Evolutionary conservation across 108 stramenopile genomes (phyloP).

Genomic region (Cyclotella cryptica): DNA sequence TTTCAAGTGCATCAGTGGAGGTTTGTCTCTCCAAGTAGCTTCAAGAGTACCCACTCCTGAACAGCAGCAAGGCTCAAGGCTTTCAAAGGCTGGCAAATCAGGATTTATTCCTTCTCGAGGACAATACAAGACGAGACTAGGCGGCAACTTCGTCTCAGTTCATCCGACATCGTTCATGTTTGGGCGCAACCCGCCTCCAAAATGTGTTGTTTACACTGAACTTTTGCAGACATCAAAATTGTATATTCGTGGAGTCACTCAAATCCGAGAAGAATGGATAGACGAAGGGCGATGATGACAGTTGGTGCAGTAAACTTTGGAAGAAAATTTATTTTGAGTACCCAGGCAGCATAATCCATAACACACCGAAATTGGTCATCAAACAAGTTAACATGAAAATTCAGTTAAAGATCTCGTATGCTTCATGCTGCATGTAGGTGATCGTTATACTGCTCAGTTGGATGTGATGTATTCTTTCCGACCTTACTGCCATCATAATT

Average conservation of each 20-base stretch:
- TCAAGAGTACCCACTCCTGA: slow-evolving; percentile 62
- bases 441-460: too few relatives aligned
- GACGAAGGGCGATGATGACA: slow-evolving; percentile 36
- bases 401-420: too few relatives aligned
- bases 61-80: slow-evolving; percentile 68
- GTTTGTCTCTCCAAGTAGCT: slow-evolving; percentile 90
- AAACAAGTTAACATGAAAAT: too few relatives aligned
- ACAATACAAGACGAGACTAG: slow-evolving; percentile 92
- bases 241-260: slow-evolving; percentile 85
- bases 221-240: slow-evolving; percentile 81
- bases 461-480: too few relatives aligned
- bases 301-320: too few relatives aligned
- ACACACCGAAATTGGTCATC: too few relatives aligned
- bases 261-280: slow-evolving; percentile 87
- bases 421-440: too few relatives aligned
- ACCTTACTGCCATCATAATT: too few relatives aligned
- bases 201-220: slow-evolving; percentile 96
- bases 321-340: too few relatives aligned
- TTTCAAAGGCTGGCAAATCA: slow-evolving; percentile 65
- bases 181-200: slow-evolving; percentile 90
- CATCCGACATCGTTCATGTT: slow-evolving; percentile 94
- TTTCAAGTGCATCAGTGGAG: slow-evolving; percentile 92
- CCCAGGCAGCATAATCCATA: too few relatives aligned
- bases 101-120: slow-evolving; percentile 84
- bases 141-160: slow-evolving; percentile 86